Percentiles rank a stretch among this genome's conserved stretches.
Evolutionary conservation across 179 eudicot species (phyloP).

Genomic region (Silene vulgaris): DNA sequence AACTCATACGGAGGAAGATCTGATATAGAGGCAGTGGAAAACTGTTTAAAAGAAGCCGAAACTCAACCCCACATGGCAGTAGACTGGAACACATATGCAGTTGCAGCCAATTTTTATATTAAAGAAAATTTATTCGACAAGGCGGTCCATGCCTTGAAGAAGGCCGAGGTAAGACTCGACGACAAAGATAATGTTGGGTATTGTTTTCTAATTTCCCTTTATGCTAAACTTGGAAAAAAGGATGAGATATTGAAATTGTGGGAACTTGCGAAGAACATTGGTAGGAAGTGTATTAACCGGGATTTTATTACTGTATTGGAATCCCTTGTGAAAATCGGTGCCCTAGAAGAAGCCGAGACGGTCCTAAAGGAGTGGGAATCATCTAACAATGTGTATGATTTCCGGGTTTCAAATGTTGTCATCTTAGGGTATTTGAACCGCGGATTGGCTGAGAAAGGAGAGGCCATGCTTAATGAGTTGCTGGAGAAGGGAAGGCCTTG

Average conservation of each 20-base stretch:
- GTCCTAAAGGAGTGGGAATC: conserved; percentile 67
- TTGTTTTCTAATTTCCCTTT: conserved; percentile 69
- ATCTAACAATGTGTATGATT: conserved; percentile 63
- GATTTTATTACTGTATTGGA: conserved; percentile 62
- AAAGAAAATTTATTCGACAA: conserved; percentile 47
- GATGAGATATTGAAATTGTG: conserved; percentile 70
- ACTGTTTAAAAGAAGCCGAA: conserved; percentile 69
- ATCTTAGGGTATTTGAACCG: conserved; percentile 42
- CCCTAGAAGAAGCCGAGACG: conserved; percentile 58
- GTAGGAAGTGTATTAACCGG: conserved; percentile 59
- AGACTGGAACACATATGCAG: conserved; percentile 84
- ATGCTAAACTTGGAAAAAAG: conserved; percentile 52
- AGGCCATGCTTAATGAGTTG: conserved; percentile 45
- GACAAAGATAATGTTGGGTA: conserved; percentile 55
- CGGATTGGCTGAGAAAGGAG: conserved; percentile 57
- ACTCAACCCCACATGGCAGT: conserved; percentile 54
- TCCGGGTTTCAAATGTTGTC: conserved; percentile 50
- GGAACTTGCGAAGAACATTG: conserved; percentile 58
- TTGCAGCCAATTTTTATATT: conserved; percentile 59
- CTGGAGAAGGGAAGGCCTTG: conserved; percentile 33
- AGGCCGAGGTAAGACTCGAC: conserved; percentile 59
- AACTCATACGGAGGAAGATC: conserved; percentile 62
- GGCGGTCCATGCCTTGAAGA: conserved; percentile 50
- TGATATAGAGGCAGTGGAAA: conserved; percentile 56
- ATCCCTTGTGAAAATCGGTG: conserved; percentile 55